Base-by-base conservation (phyloP, 2,329 filamentous ascomycete genomes). In the Cordyceps tenuipes region DNA sequence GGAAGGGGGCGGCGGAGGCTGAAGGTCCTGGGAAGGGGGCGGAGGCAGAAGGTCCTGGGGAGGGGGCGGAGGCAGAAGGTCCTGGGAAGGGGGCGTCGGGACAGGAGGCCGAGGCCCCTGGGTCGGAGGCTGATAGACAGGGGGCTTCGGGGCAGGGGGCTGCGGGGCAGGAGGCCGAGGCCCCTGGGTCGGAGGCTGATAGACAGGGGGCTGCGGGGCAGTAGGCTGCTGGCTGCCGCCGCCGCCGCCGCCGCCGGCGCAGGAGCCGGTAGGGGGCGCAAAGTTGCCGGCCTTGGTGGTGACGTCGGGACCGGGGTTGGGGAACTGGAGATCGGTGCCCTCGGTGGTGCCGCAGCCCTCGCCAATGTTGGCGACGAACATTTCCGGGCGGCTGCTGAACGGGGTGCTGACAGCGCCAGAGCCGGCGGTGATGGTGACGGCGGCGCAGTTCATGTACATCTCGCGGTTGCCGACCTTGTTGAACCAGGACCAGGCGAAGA, bases 391-490 rank as follows among this genome's bases (percentile, higher is more conserved):
- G 48, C 71, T 70, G 61, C 76, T 74, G 70, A 89, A 84, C 31
- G 29, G 5, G 29, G 29, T 6, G 29, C 64, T 63, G 15, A 60
- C 63, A 36, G 63, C 64, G 56, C 74, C 72, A 68, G 64, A 68
- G 53, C 72, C 71, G 31, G 73, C 72, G 59, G 70, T 73, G 69
- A 91, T 85, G 63, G 81, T 83, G 66, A 92, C 81, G 56, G 82
- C 78, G 8, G 89, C 89, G 69, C 90, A 94, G 75, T 91, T 90
- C 87, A 91, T 91, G 80, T 94, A 94, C 82, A 53, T 53, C n/a
- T 53, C 51, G 21, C 51, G 51, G 51, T 53, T 53, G 21, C 51
- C 51, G 21, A 53, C 73, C 64, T 84, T 77, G 77, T 91, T 91
- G 75, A 89, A 87, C 87, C 87, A 90, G 29, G 84, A 85, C 90